These are phyloP conservation scores for Apiospora aurea DNA, from an alignment of 2,329 filamentous ascomycete species.

Conservation along the genomic window DNA sequence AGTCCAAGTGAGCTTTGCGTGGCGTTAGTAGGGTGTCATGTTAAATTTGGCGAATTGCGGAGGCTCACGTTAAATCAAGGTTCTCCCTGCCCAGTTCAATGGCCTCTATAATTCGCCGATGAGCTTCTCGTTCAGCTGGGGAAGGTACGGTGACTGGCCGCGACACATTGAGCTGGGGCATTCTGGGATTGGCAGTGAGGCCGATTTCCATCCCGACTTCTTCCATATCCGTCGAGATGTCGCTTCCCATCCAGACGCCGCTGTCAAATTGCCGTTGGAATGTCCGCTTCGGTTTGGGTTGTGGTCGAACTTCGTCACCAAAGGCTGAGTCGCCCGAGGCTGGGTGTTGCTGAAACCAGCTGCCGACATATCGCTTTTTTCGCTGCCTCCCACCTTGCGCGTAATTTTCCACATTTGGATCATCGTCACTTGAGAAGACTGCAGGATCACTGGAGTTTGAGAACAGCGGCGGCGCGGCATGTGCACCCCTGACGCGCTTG, in stretches of 20 bases:
- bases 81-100: conserved; percentile 65
- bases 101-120: conserved; percentile 56
- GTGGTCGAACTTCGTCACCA: conserved; percentile 44
- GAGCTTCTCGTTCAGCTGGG: conserved; percentile 52
- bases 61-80: conserved; percentile 67
- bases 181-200: conserved; percentile 42
- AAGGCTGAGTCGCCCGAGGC: conserved; percentile 57
- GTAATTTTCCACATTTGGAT: conserved; percentile 72
- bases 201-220: conserved; percentile 48
- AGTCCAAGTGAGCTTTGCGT: conserved; percentile 52
- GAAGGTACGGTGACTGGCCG: conserved; percentile 41
- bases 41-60: background rate
- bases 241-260: conserved; percentile 73
- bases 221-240: conserved; percentile 56
- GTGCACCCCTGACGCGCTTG: conserved; percentile 47
- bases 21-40: background rate
- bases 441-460: conserved; percentile 74
- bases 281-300: conserved; percentile 55
- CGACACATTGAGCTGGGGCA: conserved; percentile 47
- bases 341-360: conserved; percentile 72
- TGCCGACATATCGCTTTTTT: conserved; percentile 69
- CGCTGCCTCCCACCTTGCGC: conserved; percentile 56
- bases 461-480: conserved; percentile 44
- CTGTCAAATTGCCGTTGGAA: conserved; percentile 70
- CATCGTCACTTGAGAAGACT: conserved; percentile 76